These are phyloP conservation scores for Phytopythium mirpurense DNA, from an alignment of 352 stramenopile genomes.

Conservation along the genomic window DNA sequence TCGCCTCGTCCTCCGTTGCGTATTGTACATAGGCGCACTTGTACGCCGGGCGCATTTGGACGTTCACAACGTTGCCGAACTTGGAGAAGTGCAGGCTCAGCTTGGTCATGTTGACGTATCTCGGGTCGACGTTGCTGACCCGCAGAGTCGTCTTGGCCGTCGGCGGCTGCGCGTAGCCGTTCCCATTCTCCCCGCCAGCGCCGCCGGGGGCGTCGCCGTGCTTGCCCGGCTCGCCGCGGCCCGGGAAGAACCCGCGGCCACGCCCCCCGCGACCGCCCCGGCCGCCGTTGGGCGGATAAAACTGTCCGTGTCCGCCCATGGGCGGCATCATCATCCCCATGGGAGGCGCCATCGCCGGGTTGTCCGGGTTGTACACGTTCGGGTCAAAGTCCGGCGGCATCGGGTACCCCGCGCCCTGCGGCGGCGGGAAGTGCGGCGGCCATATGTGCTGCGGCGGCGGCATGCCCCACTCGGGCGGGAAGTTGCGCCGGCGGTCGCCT, in stretches of 20 bases:
- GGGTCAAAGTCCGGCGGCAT: conserved; percentile 61
- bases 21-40: conserved; percentile 87
- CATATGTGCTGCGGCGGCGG: conserved; percentile 55
- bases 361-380: conserved; percentile 62
- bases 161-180: conserved; percentile 1
- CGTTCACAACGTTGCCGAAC: conserved; percentile 87
- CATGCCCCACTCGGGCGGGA: conserved; percentile 64
- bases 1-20: conserved; percentile 72
- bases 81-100: conserved; percentile 85
- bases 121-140: conserved; percentile 81
- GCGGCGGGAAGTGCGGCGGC: conserved; percentile 50
- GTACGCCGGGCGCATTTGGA: conserved; percentile 79
- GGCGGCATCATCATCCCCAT: conserved; percentile 67
- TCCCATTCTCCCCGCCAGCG: neutral
- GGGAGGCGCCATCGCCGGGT: conserved; percentile 48
- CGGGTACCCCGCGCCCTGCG: conserved; percentile 26
- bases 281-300: conserved; percentile 30
- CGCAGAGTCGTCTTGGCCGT: conserved; percentile 71
- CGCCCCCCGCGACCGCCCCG: conserved; percentile 34
- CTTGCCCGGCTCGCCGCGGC: conserved; percentile 29
- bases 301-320: conserved; percentile 45
- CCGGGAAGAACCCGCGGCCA: conserved; percentile 30
- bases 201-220: neutral
- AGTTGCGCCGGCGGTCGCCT: conserved; percentile 54
- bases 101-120: conserved; percentile 89